Evolutionary conservation across 208 protist species (phyloP).

Genomic region (Tritrichomonas musculus): DNA sequence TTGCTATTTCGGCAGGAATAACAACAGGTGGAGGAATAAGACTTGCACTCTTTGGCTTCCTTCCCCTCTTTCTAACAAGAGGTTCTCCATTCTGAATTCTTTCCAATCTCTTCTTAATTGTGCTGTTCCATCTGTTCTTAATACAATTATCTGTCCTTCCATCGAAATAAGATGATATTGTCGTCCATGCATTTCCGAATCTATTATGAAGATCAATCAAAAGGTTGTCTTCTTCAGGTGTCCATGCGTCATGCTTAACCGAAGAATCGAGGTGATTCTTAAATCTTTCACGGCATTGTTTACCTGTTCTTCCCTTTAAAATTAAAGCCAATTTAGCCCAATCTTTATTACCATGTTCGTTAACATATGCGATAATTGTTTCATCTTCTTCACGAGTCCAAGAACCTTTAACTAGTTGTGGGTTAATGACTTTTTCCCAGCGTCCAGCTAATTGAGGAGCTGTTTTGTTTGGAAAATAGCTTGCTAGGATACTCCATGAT

Average conservation of each 20-base stretch:
- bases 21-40: neutral
- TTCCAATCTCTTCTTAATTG: slow-evolving; percentile 34
- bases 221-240: slow-evolving; percentile 48
- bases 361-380: slow-evolving; percentile 32
- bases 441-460: neutral
- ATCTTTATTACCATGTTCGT: slow-evolving; percentile 41
- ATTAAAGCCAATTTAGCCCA: slow-evolving; percentile 39
- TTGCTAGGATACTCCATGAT: neutral
- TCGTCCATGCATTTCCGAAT: neutral
- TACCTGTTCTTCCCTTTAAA: neutral
- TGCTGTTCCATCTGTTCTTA: slow-evolving; percentile 57
- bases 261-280: slow-evolving; percentile 23
- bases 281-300: slow-evolving; percentile 11
- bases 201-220: neutral
- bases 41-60: neutral
- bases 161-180: neutral
- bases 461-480: slow-evolving; percentile 17
- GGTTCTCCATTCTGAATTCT: slow-evolving; percentile 13
- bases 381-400: slow-evolving; percentile 33
- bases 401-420: neutral
- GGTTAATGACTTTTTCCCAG: slow-evolving; percentile 12
- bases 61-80: neutral
- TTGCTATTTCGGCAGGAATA: no score
- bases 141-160: slow-evolving; percentile 52
- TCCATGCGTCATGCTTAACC: slow-evolving; percentile 48